These are phyloP conservation scores for Dactylellina parvicollis DNA, from an alignment of 2,329 filamentous ascomycete genomes.

Conservation along the genomic window DNA sequence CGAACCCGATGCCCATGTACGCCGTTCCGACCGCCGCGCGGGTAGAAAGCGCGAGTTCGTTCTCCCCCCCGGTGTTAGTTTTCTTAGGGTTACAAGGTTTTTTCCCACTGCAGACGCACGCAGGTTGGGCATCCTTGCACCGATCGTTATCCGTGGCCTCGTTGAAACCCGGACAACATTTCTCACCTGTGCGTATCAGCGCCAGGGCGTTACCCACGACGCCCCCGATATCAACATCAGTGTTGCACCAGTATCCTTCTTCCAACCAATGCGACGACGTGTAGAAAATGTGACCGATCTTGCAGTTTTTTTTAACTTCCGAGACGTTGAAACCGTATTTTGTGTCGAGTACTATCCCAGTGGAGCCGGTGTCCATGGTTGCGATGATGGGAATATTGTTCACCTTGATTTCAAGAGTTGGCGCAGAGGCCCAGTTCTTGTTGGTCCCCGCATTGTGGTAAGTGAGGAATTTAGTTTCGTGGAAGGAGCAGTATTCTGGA, in stretches of 20 bases:
- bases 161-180: conserved; percentile 28
- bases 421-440: conserved; percentile 21
- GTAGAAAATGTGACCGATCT: conserved; percentile 34
- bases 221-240: conserved; percentile 20
- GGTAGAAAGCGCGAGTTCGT: background rate
- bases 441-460: conserved; percentile 22
- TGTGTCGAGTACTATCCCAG: conserved; percentile 32
- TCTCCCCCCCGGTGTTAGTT: background rate
- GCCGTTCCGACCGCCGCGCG: conserved; percentile 1
- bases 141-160: background rate
- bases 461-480: conserved; percentile 32
- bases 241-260: conserved; percentile 37
- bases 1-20: conserved; percentile 37
- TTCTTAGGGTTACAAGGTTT: background rate
- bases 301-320: conserved; percentile 17
- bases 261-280: conserved; percentile 45
- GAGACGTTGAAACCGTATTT: conserved; percentile 28
- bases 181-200: conserved; percentile 21
- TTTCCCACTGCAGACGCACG: conserved; percentile 22
- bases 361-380: conserved; percentile 36
- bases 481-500: conserved; percentile 19
- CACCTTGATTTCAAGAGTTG: conserved; percentile 18
- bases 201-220: conserved; percentile 18
- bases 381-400: conserved; percentile 13
- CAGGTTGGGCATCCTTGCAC: conserved; percentile 1